These are phyloP conservation scores for Fonsecaea pugnacius DNA, from an alignment of 2,329 filamentous ascomycete species.

Conservation along the genomic window DNA sequence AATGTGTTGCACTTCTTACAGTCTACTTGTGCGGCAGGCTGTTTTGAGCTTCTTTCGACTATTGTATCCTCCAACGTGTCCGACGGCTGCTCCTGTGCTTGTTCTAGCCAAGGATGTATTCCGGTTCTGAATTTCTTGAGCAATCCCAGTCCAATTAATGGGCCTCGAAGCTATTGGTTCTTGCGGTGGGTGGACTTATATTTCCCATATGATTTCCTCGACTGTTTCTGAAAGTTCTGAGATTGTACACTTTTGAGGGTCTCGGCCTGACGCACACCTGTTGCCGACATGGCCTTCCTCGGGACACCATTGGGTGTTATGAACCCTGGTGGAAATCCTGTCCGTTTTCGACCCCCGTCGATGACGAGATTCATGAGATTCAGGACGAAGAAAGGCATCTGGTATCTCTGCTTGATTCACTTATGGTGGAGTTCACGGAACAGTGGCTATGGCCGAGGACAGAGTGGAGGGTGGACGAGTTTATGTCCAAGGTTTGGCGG, in stretches of 20 bases:
- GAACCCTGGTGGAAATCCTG: not conserved
- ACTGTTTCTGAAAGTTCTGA: constrained; percentile 4
- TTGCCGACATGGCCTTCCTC: constrained; percentile 2
- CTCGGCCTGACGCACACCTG: constrained; percentile 15
- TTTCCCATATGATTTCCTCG: not conserved
- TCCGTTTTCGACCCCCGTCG: constrained; percentile 3
- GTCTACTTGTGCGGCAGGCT: not conserved
- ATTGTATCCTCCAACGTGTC: not conserved
- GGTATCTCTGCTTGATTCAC: constrained; percentile 4
- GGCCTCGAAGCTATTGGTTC: not conserved
- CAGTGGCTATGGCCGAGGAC: not conserved
- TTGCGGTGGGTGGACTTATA: not conserved
- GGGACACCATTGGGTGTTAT: not conserved
- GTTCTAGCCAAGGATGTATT: constrained; percentile 10
- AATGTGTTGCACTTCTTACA: not conserved
- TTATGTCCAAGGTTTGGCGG: constrained; percentile 5
- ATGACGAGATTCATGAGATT: constrained; percentile 13
- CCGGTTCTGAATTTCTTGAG: constrained; percentile 1
- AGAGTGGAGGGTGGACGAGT: not conserved
- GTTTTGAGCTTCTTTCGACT: not conserved
- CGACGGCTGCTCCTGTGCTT: constrained; percentile 17
- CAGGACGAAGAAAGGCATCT: constrained; percentile 7
- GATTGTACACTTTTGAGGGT: constrained; percentile 2
- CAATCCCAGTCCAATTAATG: not conserved
- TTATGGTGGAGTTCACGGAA: constrained; percentile 9